Conservation (phyloP, 2,329 filamentous ascomycete genomes). For the Colletotrichum magnum region DNA sequence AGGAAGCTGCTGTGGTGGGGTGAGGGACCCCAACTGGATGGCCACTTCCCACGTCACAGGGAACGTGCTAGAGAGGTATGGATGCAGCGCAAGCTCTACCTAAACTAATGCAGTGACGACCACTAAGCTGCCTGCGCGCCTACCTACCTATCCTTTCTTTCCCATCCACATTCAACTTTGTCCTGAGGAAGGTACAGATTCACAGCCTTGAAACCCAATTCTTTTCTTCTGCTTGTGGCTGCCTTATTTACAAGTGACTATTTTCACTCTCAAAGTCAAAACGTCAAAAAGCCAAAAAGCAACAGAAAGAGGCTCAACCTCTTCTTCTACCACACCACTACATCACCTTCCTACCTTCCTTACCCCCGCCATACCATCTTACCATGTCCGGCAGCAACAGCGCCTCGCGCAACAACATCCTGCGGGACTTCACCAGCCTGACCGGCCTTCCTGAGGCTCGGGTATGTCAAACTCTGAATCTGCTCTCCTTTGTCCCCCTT, state of each 20-base stretch:
- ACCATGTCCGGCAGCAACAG: slow-evolving; percentile 39
- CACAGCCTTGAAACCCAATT: no score
- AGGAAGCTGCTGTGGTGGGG: no score
- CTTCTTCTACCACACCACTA: background rate
- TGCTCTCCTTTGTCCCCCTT: background rate
- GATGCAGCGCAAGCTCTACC: slow-evolving; percentile 31
- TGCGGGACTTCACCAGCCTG: slow-evolving; percentile 38
- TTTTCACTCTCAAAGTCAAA: background rate
- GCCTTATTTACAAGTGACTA: no score
- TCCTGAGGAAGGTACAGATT: no score
- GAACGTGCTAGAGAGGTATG: slow-evolving; percentile 35
- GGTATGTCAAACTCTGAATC: slow-evolving; percentile 10
- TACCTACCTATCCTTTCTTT: background rate
- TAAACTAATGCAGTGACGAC: slow-evolving; percentile 33
- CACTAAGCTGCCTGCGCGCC: slow-evolving; percentile 30
- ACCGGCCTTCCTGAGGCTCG: slow-evolving; percentile 37
- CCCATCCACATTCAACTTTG: background rate
- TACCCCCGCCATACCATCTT: slow-evolving; percentile 17
- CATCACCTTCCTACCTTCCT: background rate
- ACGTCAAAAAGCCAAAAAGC: background rate
- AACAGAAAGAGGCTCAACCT: background rate
- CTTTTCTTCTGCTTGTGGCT: no score
- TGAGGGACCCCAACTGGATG: no score
- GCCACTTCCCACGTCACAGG: slow-evolving; percentile 24
- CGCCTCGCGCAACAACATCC: slow-evolving; percentile 39